These are phyloP conservation scores for Globisporangium takayamanum DNA, from an alignment of 352 stramenopile genomes.

Conservation along the genomic window DNA sequence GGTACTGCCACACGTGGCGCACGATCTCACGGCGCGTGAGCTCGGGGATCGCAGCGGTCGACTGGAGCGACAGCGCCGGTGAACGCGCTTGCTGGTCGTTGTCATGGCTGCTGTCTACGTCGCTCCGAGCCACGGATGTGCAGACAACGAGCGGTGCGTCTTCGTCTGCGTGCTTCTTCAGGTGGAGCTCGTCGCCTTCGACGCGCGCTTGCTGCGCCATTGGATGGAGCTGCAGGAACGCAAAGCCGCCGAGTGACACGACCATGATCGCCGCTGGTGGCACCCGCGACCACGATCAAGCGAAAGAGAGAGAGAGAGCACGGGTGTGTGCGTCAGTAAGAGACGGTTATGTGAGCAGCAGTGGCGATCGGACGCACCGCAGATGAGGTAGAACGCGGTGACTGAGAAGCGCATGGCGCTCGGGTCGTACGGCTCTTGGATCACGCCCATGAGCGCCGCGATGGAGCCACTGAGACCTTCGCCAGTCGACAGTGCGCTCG, in stretches of 20 bases:
- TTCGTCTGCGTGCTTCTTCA: conserved; percentile 17
- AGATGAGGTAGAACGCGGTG: conserved; percentile 47
- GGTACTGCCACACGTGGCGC: conserved; percentile 35
- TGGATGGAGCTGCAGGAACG: conserved; percentile 46
- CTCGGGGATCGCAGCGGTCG: conserved; percentile 2
- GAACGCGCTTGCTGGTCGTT: background rate
- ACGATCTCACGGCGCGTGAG: conserved; percentile 23
- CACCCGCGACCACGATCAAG: background rate
- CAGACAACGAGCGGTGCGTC: conserved; percentile 19
- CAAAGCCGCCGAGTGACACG: conserved; percentile 44
- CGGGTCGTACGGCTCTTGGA: conserved; percentile 45
- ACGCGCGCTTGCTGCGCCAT: conserved; percentile 17
- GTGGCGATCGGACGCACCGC: conserved; percentile 23
- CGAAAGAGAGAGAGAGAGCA: too few relatives aligned
- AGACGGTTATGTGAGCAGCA: background rate
- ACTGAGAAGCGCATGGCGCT: conserved; percentile 50
- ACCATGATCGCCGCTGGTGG: conserved; percentile 39
- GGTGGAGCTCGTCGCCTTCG: background rate
- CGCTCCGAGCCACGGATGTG: conserved; percentile 6
- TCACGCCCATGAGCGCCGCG: conserved; percentile 44
- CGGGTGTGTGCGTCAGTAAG: too few relatives aligned
- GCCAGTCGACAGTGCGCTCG: conserved; percentile 52
- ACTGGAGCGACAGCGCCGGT: conserved; percentile 5
- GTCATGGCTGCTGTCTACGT: conserved; percentile 9
- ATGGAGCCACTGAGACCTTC: conserved; percentile 61